Conservation (phyloP, 768 basidiomycete genomes). For the Auriscalpium vulgare region DNA sequence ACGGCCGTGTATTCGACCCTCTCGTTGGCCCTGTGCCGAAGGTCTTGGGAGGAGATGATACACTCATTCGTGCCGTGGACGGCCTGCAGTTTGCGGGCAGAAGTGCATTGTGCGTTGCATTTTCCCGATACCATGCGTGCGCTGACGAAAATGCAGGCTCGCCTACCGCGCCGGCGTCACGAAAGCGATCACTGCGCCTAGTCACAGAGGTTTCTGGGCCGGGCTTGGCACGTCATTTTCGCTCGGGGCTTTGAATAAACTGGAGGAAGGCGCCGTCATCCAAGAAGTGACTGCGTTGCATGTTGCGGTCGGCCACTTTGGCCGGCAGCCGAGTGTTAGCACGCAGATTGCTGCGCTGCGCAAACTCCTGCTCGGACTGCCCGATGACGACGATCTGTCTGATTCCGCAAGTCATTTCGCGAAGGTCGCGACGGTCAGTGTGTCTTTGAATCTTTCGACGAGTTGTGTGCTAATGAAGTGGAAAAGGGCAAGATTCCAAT, state of each 20-base stretch:
- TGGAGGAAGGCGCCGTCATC: slow-evolving; percentile 59
- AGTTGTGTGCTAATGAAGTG: neutral
- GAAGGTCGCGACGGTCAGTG: slow-evolving; percentile 25
- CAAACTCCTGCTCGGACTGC: slow-evolving; percentile 32
- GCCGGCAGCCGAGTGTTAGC: slow-evolving; percentile 43
- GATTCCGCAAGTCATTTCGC: slow-evolving; percentile 35
- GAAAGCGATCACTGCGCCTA: slow-evolving; percentile 54
- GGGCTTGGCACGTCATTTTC: slow-evolving; percentile 61
- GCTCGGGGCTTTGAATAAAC: slow-evolving; percentile 46
- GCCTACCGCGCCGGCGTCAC: slow-evolving; percentile 75
- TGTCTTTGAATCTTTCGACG: neutral
- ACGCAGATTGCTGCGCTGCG: slow-evolving; percentile 61
- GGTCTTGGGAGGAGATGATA: slow-evolving; percentile 27
- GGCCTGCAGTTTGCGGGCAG: slow-evolving; percentile 63
- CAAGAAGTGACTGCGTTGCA: slow-evolving; percentile 61
- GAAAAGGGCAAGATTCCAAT: slow-evolving; percentile 48
- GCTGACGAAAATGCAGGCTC: slow-evolving; percentile 34
- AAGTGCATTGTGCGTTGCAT: slow-evolving; percentile 38
- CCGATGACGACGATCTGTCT: slow-evolving; percentile 25
- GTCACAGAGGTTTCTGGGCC: slow-evolving; percentile 43
- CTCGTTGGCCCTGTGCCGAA: slow-evolving; percentile 25
- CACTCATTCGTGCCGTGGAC: slow-evolving; percentile 56
- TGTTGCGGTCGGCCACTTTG: slow-evolving; percentile 43
- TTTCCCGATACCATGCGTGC: neutral
- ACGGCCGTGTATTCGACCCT: slow-evolving; percentile 44